Evolutionary conservation across 1,284 basidiomycete species (phyloP), one percentile per base, ranked within the genome.

Genomic region (Rhodotorula sp.): DNA sequence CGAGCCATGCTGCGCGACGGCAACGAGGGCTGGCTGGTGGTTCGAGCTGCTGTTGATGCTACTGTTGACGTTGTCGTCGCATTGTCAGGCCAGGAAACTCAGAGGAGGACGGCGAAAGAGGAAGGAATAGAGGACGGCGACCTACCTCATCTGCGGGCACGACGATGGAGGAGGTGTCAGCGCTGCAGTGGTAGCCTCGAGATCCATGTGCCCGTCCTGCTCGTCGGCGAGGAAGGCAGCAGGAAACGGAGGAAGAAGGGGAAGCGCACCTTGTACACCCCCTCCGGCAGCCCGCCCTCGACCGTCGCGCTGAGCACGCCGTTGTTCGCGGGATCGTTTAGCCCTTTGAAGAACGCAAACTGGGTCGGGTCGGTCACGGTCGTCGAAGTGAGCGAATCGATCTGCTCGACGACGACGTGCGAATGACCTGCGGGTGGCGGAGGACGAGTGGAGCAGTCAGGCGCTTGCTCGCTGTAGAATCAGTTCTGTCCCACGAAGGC

Each of bases 401-500:
- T 81, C 71, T 78, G 60, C 81, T 90, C 86, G 76, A 90, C 83
- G 62, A 87, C 86, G 72, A 90, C 83, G 79, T 90, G 89, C 25
- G 86, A 85, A 81, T 90, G 88, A 7, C 88, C 88, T 58, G 84
- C 78, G 74, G 88, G 85, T 1, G 44, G 3, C 4, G 25, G 29
- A 6, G 13, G 8, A 34, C 7, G 21, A 46, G 39, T 12, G 21
- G 44, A 32, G 12, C 25, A 25, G 29, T n/a, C 25, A 21, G 27
- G 29, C 7, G 25, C 22, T 25, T 39, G 37, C 41, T 27, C 56
- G 36, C 22, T 17, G 4, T 21, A 12, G 34, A 22, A 48, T 21
- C n/a, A 36, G 34, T 34, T 32, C 22, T 9, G 29, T 8, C n/a
- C n/a, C n/a, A n/a, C n/a, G n/a, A n/a, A n/a, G n/a, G n/a, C n/a